Percentiles rank a stretch among this genome's conserved stretches.
phyloP scores from a whole-genome alignment of 192 early-diverging fungal genomes.

The Pilobolus umbonatus region DNA sequence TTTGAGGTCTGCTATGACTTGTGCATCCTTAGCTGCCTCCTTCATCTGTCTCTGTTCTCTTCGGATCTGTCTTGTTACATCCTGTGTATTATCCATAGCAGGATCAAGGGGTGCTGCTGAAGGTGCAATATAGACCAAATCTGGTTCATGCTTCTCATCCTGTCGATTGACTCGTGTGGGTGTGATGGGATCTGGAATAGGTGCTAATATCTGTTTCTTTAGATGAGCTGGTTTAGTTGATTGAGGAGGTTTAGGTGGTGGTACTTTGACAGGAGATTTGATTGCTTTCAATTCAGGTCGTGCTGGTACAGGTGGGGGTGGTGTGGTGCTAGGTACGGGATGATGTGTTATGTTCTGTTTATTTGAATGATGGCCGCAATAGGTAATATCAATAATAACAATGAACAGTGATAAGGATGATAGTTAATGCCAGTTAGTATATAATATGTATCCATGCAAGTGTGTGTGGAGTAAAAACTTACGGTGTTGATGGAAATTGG shows the following conservation, averaged over 20 bases:
- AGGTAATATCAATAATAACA: no score
- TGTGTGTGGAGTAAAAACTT: no score
- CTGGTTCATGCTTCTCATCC: background rate
- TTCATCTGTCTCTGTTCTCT: slow-evolving; percentile 21
- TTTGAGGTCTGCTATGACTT: slow-evolving; percentile 78
- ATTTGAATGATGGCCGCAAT: no score
- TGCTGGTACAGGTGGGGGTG: slow-evolving; percentile 23
- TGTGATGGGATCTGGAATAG: slow-evolving; percentile 8
- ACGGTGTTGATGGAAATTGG: background rate
- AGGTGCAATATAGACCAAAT: slow-evolving; percentile 24
- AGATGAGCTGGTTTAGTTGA: slow-evolving; percentile 12
- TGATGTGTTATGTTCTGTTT: no score
- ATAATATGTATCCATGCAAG: background rate
- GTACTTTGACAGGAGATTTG: background rate
- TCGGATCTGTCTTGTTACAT: slow-evolving; percentile 10
- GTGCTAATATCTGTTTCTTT: no score
- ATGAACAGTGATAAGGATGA: no score
- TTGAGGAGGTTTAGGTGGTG: slow-evolving; percentile 13
- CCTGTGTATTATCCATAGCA: slow-evolving; percentile 19
- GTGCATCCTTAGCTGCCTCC: slow-evolving; percentile 43
- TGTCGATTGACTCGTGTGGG: slow-evolving; percentile 1
- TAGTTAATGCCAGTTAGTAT: background rate
- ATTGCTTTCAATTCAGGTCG: slow-evolving; percentile 4
- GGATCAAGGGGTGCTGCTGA: slow-evolving; percentile 31
- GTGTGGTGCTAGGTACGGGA: slow-evolving; percentile 6